phyloP scores from a whole-genome alignment of 2,329 filamentous ascomycete species.

The Rhynchosporium graminicola region DNA sequence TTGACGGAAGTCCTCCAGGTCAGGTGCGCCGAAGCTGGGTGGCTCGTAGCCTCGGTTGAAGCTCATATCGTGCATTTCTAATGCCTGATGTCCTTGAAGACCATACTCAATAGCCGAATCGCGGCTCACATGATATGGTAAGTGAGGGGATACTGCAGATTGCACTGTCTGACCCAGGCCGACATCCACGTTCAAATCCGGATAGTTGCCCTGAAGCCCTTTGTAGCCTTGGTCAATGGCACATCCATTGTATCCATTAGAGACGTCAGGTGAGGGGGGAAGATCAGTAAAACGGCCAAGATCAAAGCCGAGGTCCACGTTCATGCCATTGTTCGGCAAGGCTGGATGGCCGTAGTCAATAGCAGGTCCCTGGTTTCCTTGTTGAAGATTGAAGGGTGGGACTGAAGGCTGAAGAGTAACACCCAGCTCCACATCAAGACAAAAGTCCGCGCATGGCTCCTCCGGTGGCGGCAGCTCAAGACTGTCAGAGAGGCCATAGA shows the following conservation, averaged over 20 bases:
- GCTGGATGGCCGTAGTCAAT: too few species aligned
- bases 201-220: too few species aligned
- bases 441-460: background rate
- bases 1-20: too few species aligned
- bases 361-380: too few species aligned
- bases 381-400: too few species aligned
- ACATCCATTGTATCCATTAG: too few species aligned
- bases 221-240: too few species aligned
- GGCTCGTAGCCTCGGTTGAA: background rate
- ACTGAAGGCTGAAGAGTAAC: too few species aligned
- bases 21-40: background rate
- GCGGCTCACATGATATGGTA: background rate
- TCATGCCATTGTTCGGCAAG: background rate
- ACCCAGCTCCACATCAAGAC: background rate
- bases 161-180: too few species aligned
- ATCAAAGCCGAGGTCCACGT: background rate
- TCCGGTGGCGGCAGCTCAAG: background rate
- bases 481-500: background rate
- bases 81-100: background rate
- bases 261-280: background rate
- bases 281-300: background rate
- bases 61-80: background rate
- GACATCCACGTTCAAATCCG: too few species aligned
- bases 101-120: background rate
- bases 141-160: background rate